Conservation (phyloP, 1,139 yeast genomes). For the Suhomyces choctaworum region DNA sequence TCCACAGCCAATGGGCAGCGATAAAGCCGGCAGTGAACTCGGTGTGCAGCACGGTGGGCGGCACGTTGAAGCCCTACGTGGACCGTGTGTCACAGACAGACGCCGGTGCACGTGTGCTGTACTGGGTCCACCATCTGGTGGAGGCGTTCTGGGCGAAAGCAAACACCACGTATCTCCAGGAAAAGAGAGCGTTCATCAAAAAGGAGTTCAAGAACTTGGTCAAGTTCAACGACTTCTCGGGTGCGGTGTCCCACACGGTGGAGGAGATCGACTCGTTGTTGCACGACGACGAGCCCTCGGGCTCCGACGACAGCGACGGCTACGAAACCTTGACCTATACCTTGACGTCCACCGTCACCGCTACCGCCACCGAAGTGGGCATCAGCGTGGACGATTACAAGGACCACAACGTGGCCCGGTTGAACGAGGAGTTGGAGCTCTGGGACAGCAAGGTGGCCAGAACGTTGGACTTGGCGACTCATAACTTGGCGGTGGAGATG, state of each 20-base stretch:
- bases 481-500: constrained; percentile 43
- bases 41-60: neutral
- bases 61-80: constrained; percentile 1
- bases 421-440: constrained; percentile 31
- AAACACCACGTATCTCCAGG: constrained; percentile 14
- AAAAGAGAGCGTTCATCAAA: constrained; percentile 24
- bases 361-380: constrained; percentile 15
- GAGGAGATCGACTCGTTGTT: constrained; percentile 27
- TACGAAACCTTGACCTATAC: constrained; percentile 22
- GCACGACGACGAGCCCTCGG: constrained; percentile 12
- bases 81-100: neutral
- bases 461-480: constrained; percentile 44
- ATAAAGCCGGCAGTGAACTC: neutral
- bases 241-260: constrained; percentile 15
- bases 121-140: constrained; percentile 4
- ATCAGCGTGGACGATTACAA: constrained; percentile 10
- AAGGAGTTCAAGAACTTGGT: constrained; percentile 32
- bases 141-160: constrained; percentile 10
- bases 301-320: constrained; percentile 7
- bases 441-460: constrained; percentile 41
- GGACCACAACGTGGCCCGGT: constrained; percentile 7
- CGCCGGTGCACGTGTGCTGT: neutral
- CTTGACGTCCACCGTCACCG: constrained; percentile 30
- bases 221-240: constrained; percentile 21
- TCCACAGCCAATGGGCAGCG: neutral